Evolutionary conservation across 495 filamentous ascomycete species (phyloP).

Genomic region (Xylaria palmicola): DNA sequence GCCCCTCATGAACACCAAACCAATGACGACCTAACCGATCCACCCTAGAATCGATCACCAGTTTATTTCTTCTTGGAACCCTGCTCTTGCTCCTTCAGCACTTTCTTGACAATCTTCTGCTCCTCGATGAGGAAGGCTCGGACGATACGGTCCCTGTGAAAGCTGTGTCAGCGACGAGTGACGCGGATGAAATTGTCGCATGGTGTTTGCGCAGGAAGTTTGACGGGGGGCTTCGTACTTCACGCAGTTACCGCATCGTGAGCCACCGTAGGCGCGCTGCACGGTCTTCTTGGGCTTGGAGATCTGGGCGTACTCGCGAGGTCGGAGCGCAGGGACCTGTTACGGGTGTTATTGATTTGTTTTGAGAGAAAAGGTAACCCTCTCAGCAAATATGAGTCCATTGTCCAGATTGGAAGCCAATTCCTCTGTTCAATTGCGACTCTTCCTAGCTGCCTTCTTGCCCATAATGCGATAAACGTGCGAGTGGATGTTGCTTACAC

Average conservation of each 20-base stretch:
- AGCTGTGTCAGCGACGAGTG: constrained; percentile 3
- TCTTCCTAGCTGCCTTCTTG: neutral
- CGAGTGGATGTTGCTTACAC: constrained; percentile 62
- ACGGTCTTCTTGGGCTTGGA: constrained; percentile 98
- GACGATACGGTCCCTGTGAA: constrained; percentile 81
- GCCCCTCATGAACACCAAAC: constrained; percentile 52
- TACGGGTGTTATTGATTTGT: constrained; percentile 12
- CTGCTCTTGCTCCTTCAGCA: constrained; percentile 76
- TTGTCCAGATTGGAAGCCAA: neutral
- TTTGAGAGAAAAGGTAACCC: neutral
- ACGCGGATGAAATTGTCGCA: too few species aligned
- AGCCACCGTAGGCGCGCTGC: constrained; percentile 96
- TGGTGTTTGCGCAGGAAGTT: neutral
- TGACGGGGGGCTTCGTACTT: constrained; percentile 1
- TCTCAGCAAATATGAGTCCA: neutral
- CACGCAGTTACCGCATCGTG: constrained; percentile 96
- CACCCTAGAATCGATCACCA: constrained; percentile 28
- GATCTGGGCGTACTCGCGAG: constrained; percentile 93
- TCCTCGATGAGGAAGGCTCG: constrained; percentile 99
- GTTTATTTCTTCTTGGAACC: constrained; percentile 77
- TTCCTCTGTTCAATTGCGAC: neutral
- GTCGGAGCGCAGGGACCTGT: constrained; percentile 92
- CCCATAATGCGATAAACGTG: neutral
- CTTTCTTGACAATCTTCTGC: constrained; percentile 99
- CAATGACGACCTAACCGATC: constrained; percentile 44